A percentile compares a stretch with the other conserved stretches of the same genome.
phyloP scores from a whole-genome alignment of 108 stramenopile genomes.

The Conticribra weissflogii region DNA sequence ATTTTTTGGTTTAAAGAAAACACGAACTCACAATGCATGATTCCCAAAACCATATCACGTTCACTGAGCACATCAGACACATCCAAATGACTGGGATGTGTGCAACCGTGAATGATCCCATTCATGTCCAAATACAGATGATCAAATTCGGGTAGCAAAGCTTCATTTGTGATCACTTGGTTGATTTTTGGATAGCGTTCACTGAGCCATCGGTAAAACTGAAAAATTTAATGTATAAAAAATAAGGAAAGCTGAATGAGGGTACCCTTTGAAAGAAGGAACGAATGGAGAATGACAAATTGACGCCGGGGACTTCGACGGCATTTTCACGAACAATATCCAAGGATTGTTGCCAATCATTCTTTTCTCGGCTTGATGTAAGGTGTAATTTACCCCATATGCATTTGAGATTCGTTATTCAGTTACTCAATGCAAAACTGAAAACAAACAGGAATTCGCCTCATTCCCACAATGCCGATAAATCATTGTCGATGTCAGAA shows the following conservation, averaged over 20 bases:
- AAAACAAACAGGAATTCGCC: too few species aligned
- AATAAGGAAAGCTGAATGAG: background rate
- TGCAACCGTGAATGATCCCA: slow-evolving; percentile 99
- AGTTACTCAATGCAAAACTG: too few species aligned
- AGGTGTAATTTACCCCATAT: too few species aligned
- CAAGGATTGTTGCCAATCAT: too few species aligned
- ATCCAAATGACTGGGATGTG: slow-evolving; percentile 88
- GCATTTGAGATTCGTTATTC: too few species aligned
- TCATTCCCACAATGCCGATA: too few species aligned
- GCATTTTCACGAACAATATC: too few species aligned
- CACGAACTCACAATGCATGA: slow-evolving; percentile 84
- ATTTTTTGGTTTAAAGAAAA: background rate
- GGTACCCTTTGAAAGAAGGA: too few species aligned
- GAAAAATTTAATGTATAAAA: background rate
- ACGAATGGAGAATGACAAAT: too few species aligned
- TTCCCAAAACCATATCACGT: slow-evolving; percentile 96
- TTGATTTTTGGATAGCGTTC: slow-evolving; percentile 99
- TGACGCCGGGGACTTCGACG: too few species aligned
- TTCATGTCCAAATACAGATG: slow-evolving; percentile 99
- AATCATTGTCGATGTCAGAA: too few species aligned
- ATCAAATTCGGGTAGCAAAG: slow-evolving; percentile 88
- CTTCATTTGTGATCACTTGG: slow-evolving; percentile 93
- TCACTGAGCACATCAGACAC: slow-evolving; percentile 89
- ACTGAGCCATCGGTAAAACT: slow-evolving; percentile 99
- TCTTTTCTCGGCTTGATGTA: too few species aligned